A percentile compares a stretch with the other conserved stretches of the same genome.
These are phyloP conservation scores for Fusarium vanettenii DNA, from an alignment of 2,329 filamentous ascomycete species.

Conservation along the genomic window DNA sequence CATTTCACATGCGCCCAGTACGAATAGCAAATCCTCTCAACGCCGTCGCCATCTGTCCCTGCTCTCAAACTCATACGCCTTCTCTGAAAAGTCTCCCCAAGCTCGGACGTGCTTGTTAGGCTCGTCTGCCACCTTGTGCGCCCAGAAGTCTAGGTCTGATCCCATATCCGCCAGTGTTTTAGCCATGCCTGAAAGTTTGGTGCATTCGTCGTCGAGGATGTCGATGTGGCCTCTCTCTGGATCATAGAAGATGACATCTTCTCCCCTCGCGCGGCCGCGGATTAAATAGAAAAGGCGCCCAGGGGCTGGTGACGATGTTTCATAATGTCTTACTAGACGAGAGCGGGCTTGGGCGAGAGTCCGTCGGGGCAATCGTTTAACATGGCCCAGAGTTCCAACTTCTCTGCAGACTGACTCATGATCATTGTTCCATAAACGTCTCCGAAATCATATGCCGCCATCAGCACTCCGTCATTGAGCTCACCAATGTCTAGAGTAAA, in stretches of 20 bases:
- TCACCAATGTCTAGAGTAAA: background rate
- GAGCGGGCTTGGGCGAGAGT: background rate
- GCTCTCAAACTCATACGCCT: background rate
- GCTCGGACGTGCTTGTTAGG: background rate
- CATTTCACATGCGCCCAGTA: background rate
- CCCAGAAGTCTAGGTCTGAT: background rate
- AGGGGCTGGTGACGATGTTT: background rate
- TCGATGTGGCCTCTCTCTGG: background rate
- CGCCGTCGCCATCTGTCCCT: background rate
- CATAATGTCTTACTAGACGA: background rate
- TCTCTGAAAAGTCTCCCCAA: background rate
- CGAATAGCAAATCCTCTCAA: background rate
- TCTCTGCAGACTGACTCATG: background rate
- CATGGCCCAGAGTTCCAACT: background rate
- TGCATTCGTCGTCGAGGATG: background rate
- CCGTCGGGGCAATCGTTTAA: background rate
- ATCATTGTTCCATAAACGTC: background rate
- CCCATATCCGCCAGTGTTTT: background rate
- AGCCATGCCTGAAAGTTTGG: background rate
- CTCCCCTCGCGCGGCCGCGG: background rate
- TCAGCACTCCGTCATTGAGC: background rate
- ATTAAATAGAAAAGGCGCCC: background rate
- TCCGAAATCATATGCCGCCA: background rate
- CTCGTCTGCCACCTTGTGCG: background rate
- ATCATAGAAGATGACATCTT: background rate